Conservation (phyloP, 768 basidiomycete species). For the Panus rudis region DNA sequence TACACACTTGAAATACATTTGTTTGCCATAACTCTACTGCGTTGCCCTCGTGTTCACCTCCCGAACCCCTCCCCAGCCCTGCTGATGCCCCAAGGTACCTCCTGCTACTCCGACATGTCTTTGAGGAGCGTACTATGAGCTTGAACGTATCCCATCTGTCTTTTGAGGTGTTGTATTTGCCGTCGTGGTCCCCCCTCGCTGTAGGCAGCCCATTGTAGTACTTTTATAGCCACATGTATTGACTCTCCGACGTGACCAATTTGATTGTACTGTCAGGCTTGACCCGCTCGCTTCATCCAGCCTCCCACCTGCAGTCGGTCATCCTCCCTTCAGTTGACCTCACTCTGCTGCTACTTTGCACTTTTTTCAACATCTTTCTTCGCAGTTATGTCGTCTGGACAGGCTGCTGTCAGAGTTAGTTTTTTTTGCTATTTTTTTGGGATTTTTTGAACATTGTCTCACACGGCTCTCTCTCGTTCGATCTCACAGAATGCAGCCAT, state of each 20-base stretch:
- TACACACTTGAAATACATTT: not conserved
- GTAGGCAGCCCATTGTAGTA: too few species aligned
- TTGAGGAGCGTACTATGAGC: too few species aligned
- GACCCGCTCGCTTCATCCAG: conserved; percentile 10
- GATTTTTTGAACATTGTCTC: conserved; percentile 12
- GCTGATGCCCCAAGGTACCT: not conserved
- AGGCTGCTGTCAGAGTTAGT: conserved; percentile 49
- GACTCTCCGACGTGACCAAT: conserved; percentile 7
- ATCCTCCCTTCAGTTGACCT: not conserved
- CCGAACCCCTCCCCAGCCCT: not conserved
- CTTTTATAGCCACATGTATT: conserved; percentile 6
- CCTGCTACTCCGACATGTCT: too few species aligned
- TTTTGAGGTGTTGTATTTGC: not conserved
- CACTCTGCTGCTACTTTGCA: conserved; percentile 1
- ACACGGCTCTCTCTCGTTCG: conserved; percentile 11
- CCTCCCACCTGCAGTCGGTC: conserved; percentile 3
- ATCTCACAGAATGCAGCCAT: conserved; percentile 34
- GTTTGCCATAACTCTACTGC: not conserved
- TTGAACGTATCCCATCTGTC: not conserved
- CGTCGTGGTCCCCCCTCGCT: not conserved
- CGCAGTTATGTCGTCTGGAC: conserved; percentile 37
- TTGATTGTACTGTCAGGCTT: conserved; percentile 7
- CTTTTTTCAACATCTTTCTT: not conserved
- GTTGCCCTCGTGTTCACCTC: not conserved
- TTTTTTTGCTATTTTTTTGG: conserved; percentile 11